Evolutionary conservation across 2,329 filamentous ascomycete genomes (phyloP).

Genomic region (Nectriaceae sp.): DNA sequence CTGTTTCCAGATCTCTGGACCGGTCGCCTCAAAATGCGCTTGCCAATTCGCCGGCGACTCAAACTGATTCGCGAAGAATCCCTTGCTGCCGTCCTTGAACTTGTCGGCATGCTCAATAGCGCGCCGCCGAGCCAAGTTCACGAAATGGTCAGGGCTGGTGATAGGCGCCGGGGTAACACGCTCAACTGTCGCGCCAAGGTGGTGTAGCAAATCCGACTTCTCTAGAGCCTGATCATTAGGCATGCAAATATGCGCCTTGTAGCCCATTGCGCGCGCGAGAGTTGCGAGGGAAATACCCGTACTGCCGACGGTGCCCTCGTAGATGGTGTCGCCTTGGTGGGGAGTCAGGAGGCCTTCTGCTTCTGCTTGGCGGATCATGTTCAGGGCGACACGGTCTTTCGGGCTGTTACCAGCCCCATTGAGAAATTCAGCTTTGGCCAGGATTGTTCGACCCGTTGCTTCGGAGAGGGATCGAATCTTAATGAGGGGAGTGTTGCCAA

Average conservation of each 20-base stretch:
- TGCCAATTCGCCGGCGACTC: slow-evolving; percentile 87
- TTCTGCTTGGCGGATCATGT: slow-evolving; percentile 85
- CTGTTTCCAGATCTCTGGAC: slow-evolving; percentile 86
- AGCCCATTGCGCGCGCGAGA: slow-evolving; percentile 83
- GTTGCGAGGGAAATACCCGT: slow-evolving; percentile 94
- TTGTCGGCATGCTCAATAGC: slow-evolving; percentile 72
- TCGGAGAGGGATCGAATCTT: slow-evolving; percentile 82
- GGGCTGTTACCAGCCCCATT: slow-evolving; percentile 93
- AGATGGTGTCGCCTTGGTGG: slow-evolving; percentile 86
- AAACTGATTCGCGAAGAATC: slow-evolving; percentile 96
- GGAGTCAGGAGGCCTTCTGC: slow-evolving; percentile 73
- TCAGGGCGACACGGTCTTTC: slow-evolving; percentile 91
- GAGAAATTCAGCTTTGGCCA: slow-evolving; percentile 94
- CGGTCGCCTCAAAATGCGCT: slow-evolving; percentile 80
- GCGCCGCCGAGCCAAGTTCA: slow-evolving; percentile 81
- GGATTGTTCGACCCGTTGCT: slow-evolving; percentile 83
- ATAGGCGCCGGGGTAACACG: slow-evolving; percentile 89
- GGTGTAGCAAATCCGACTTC: slow-evolving; percentile 85
- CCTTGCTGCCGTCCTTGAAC: slow-evolving; percentile 62
- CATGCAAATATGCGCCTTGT: slow-evolving; percentile 96
- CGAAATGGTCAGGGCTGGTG: slow-evolving; percentile 89
- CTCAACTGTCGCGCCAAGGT: slow-evolving; percentile 91
- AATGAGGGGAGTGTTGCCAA: slow-evolving; percentile 90
- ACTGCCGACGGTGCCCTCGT: slow-evolving; percentile 95
- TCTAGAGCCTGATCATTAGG: slow-evolving; percentile 86